Conservation (phyloP, 2,329 filamentous ascomycete genomes). For the Scortechinia acanthostroma region DNA sequence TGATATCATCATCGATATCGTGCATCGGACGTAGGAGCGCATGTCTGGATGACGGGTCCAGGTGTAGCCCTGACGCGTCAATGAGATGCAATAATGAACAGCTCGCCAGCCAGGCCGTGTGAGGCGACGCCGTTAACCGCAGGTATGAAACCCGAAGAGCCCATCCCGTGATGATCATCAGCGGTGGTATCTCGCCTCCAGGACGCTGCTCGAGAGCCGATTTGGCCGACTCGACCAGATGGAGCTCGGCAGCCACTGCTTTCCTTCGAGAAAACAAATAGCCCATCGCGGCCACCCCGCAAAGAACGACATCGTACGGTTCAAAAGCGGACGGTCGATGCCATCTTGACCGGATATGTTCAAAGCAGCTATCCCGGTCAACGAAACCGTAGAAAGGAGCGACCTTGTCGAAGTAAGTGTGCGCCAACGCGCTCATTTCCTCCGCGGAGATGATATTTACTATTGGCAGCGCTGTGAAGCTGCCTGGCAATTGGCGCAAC, state of each 20-base stretch:
- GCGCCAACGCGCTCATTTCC: slow-evolving; percentile 34
- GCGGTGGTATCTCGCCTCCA: slow-evolving; percentile 18
- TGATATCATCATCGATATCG: slow-evolving; percentile 23
- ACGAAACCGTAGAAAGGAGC: slow-evolving; percentile 43
- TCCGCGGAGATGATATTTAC: slow-evolving; percentile 35
- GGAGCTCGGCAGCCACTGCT: slow-evolving; percentile 28
- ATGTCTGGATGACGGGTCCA: slow-evolving; percentile 19
- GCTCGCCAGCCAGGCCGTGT: slow-evolving; percentile 48
- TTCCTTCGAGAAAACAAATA: slow-evolving; percentile 37
- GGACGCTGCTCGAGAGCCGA: slow-evolving; percentile 30
- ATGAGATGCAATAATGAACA: slow-evolving; percentile 49
- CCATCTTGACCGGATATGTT: slow-evolving; percentile 22
- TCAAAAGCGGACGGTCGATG: slow-evolving; percentile 14
- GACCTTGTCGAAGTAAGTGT: slow-evolving; percentile 42
- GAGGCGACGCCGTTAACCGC: slow-evolving; percentile 40
- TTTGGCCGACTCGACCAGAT: slow-evolving; percentile 35
- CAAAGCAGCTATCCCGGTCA: slow-evolving; percentile 16
- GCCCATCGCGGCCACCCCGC: slow-evolving; percentile 45
- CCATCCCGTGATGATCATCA: slow-evolving; percentile 37
- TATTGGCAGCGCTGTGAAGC: slow-evolving; percentile 21
- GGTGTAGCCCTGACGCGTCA: slow-evolving; percentile 40
- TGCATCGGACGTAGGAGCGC: slow-evolving; percentile 13
- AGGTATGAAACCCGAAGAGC: slow-evolving; percentile 43
- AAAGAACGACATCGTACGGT: slow-evolving; percentile 37
- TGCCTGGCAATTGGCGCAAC: slow-evolving; percentile 11